Conservation (phyloP, 2,329 filamentous ascomycete species). For the Incumbomyces lentus region DNA sequence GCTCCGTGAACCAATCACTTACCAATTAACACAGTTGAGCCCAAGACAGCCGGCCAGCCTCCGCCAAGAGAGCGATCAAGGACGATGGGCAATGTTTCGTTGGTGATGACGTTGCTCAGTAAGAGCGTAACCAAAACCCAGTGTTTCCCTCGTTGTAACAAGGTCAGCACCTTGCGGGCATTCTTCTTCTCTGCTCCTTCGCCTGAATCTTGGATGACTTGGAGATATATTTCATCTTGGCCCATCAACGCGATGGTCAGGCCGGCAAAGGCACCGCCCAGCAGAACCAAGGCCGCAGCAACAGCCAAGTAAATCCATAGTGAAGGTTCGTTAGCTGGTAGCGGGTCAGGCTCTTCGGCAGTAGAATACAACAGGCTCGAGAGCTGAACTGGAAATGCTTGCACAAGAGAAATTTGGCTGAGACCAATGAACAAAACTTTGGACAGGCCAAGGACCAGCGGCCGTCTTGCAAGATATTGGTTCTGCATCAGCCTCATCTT, state of each 20-base stretch:
- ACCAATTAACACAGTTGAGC: conserved; percentile 91
- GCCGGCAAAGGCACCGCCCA: conserved; percentile 88
- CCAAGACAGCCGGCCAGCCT: conserved; percentile 85
- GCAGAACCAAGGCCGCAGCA: conserved; percentile 69
- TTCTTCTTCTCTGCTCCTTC: conserved; percentile 79
- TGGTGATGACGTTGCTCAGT: conserved; percentile 93
- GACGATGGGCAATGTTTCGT: conserved; percentile 91
- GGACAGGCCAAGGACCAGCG: conserved; percentile 30
- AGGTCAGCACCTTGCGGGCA: conserved; percentile 65
- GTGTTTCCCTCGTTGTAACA: conserved; percentile 84
- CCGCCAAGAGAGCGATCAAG: conserved; percentile 88
- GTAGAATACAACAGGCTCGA: conserved; percentile 14
- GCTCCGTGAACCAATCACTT: conserved; percentile 29
- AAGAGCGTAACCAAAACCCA: conserved; percentile 95
- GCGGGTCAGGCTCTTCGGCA: conserved; percentile 31
- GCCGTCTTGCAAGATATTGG: conserved; percentile 27
- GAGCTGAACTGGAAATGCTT: conserved; percentile 27
- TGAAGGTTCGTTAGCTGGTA: conserved; percentile 49
- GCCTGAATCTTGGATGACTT: conserved; percentile 79
- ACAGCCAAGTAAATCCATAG: conserved; percentile 74
- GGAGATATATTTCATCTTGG: conserved; percentile 89
- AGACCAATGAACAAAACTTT: conserved; percentile 32
- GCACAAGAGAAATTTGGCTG: conserved; percentile 29
- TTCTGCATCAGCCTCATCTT: conserved; percentile 3
- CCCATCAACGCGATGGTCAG: conserved; percentile 62